These are phyloP conservation scores for Trichophyton benhamiae DNA, from an alignment of 2,329 filamentous ascomycete genomes.

Conservation along the genomic window DNA sequence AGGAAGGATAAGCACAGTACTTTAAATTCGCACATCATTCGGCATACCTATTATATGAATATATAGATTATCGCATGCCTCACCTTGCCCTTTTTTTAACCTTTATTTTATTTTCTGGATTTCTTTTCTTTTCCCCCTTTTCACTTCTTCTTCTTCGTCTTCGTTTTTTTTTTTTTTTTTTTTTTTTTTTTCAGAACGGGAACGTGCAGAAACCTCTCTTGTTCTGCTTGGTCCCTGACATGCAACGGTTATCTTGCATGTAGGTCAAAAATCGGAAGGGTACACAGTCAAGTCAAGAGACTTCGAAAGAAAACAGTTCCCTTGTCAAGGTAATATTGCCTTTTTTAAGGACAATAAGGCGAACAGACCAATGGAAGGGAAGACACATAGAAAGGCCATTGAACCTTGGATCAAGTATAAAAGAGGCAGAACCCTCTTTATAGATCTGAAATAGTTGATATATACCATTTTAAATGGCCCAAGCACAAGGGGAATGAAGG, in stretches of 20 bases:
- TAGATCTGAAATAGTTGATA: neutral
- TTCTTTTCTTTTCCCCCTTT: neutral
- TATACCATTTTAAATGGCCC: neutral
- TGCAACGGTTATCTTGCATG: conserved; percentile 6
- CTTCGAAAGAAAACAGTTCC: neutral
- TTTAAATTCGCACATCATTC: conserved; percentile 6
- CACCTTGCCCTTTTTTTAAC: neutral
- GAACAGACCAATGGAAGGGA: neutral
- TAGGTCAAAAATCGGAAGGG: neutral
- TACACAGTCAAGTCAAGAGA: neutral
- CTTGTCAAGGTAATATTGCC: neutral
- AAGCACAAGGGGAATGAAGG: neutral
- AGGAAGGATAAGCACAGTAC: neutral
- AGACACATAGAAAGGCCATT: neutral
- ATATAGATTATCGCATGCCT: neutral
- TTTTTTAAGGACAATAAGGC: neutral
- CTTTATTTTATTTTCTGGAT: neutral
- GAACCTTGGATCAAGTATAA: neutral
- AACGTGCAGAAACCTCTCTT: neutral
- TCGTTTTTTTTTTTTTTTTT: neutral
- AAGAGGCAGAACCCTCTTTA: neutral
- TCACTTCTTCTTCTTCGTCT: neutral
- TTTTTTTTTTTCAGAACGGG: neutral
- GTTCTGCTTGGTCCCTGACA: conserved; percentile 2
- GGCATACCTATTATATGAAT: neutral